Base-by-base conservation (phyloP, 805 yeast species). In the Suhomyces canberraensis region DNA sequence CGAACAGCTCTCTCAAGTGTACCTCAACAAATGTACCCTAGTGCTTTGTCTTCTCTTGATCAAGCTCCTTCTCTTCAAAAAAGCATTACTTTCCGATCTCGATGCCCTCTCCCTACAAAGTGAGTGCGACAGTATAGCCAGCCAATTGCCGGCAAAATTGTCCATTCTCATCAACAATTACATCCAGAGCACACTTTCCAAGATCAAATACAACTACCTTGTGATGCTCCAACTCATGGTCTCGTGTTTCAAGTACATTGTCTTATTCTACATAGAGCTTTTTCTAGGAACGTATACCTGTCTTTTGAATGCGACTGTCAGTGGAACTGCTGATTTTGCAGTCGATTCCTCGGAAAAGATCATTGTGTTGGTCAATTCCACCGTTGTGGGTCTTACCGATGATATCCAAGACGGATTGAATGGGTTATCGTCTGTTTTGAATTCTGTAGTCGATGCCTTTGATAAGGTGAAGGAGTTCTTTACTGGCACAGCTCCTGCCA, bases 201-300 rank as follows among this genome's bases (percentile, higher is more conserved):
- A 71, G 26, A 52, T 80, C 0, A 71, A 79, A 24, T 57, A 66
- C 8, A 77, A 71, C 0, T 60, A 79, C 8, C 49, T 73, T 19
- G 55, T 64, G 2, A 45, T 73, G 0, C 37, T 85, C 8, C 50
- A 67, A 1, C 39, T 79, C 32, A 48, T 78, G 8, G 52, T 86
- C 0, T 73, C 77, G 0, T 82, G 79, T 0, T 62, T 81, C 6
- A 81, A 84, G 47, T 68, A 71, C 28, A 44, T 89, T 27, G 54
- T 86, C 0, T 52, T 77, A 3, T 86, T 91, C 52, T 64, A 78
- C 6, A 61, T 91, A 7, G 88, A 89, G 21, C 49, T 91, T 45
- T 75, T 84, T 32, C 58, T 89, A 2, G 98, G 97, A 0, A 93
- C 98, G 0, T 87, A 86, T 58, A 81, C 84, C 0, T 93, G 98